Evolutionary conservation across 2,329 filamentous ascomycete genomes (phyloP), one percentile per base, ranked within the genome.

Genomic region (Phaeoacremonium minimum): DNA sequence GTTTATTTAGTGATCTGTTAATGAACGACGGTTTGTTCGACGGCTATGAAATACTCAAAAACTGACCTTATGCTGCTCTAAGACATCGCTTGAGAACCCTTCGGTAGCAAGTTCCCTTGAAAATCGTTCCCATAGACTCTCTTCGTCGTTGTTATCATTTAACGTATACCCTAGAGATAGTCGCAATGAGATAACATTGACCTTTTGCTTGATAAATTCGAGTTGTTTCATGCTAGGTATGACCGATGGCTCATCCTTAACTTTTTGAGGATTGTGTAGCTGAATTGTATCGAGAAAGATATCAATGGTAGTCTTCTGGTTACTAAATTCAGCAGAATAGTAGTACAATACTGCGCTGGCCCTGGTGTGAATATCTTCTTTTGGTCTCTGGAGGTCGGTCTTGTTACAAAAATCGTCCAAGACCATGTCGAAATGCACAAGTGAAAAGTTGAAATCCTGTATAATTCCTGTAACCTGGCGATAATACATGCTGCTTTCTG

Each of bases 251-350:
- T 43, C 46, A 45, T 48, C 47, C 40, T 57, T 43, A 46, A 61
- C 50, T 43, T 64, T 69, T 14, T 60, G 57, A 0, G 65, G 63
- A 37, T 69, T 66, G 38, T 72, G 66, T 30, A 77, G 50, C 50
- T 80, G 75, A 14, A 81, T 64, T 0, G 70, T 72, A 46, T 80
- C 71, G 14, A 82, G 63, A 41, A 81, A 77, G 47, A 69, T 58
- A 36, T 74, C 71, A 32, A 82, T 64, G 28, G 61, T 69, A 5
- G 66, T 63, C 49, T 70, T 75, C 41, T 79, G 72, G 41, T 66
- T 66, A 7, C 63, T 59, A 30, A 83, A 59, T 46, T 71, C 71
- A 26, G 56, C 52, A 69, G 50, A 6, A 58, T 59, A 20, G 75
- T 53, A 51, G 55, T 62, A 20, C 61, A 58, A 18, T 53, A 50